Evolutionary conservation across 2,329 filamentous ascomycete genomes (phyloP).

Genomic region (Davidsoniella australis): DNA sequence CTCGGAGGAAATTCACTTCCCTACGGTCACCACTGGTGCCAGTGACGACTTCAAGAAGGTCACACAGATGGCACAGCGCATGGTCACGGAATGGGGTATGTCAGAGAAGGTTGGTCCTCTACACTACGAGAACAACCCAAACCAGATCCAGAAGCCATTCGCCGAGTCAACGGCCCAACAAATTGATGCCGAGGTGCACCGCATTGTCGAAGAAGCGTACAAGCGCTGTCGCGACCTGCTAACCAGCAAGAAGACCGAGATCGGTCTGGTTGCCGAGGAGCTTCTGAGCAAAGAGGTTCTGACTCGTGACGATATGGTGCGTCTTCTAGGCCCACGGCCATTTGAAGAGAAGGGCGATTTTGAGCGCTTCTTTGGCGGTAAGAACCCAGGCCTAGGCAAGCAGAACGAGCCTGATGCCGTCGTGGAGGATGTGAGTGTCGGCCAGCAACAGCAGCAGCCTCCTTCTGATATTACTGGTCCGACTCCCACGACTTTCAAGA

Average conservation of each 20-base stretch:
- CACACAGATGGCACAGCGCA: slow-evolving; percentile 82
- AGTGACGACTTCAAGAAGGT: slow-evolving; percentile 98
- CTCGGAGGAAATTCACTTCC: slow-evolving; percentile 90
- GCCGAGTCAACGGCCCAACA: slow-evolving; percentile 82
- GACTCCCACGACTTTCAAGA: no score
- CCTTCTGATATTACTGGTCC: no score
- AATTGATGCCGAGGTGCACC: slow-evolving; percentile 80
- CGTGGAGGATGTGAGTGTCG: slow-evolving; percentile 13
- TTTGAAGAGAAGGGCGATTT: slow-evolving; percentile 79
- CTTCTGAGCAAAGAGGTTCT: slow-evolving; percentile 83
- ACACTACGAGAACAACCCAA: slow-evolving; percentile 71
- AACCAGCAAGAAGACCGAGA: slow-evolving; percentile 68
- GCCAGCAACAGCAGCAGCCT: no score
- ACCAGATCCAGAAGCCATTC: slow-evolving; percentile 84
- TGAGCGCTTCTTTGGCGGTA: slow-evolving; percentile 73
- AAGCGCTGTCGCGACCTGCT: slow-evolving; percentile 74
- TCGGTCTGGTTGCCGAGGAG: slow-evolving; percentile 85
- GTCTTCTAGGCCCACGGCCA: slow-evolving; percentile 67
- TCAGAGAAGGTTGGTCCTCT: slow-evolving; percentile 83
- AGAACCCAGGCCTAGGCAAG: slow-evolving; percentile 31
- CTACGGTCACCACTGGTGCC: slow-evolving; percentile 86
- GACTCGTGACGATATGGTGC: slow-evolving; percentile 77
- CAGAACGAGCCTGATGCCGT: slow-evolving; percentile 24
- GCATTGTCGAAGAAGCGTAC: slow-evolving; percentile 86
- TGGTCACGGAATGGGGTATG: slow-evolving; percentile 99